phyloP scores from a whole-genome alignment of 1,284 basidiomycete genomes.

The Marasmius sp. region DNA sequence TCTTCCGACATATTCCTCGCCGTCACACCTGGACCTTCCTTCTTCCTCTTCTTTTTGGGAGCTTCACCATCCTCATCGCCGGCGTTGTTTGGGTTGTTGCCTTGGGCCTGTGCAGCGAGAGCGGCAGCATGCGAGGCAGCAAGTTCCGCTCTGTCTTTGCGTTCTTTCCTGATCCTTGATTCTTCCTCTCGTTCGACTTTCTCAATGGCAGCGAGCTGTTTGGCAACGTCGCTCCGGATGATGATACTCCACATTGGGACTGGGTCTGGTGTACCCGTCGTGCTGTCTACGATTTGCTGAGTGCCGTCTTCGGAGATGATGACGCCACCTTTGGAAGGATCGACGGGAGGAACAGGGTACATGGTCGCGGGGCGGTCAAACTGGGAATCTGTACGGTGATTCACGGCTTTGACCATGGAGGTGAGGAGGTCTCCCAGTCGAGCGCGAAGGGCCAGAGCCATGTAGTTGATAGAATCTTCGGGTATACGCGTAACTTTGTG shows the following conservation, averaged over 20 bases:
- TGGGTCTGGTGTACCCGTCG: background rate
- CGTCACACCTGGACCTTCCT: slow-evolving; percentile 79
- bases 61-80: slow-evolving; percentile 44
- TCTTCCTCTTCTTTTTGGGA: slow-evolving; percentile 80
- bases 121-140: slow-evolving; percentile 63
- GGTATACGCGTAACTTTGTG: slow-evolving; percentile 67
- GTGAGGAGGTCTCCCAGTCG: slow-evolving; percentile 73
- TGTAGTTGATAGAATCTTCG: slow-evolving; percentile 73
- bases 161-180: slow-evolving; percentile 64
- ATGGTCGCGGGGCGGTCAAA: slow-evolving; percentile 66
- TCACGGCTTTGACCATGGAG: slow-evolving; percentile 68
- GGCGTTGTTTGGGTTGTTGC: slow-evolving; percentile 22
- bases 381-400: slow-evolving; percentile 71
- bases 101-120: slow-evolving; percentile 55
- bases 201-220: slow-evolving; percentile 73
- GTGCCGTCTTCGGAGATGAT: slow-evolving; percentile 41
- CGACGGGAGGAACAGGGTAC: slow-evolving; percentile 31
- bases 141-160: slow-evolving; percentile 72
- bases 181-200: slow-evolving; percentile 81
- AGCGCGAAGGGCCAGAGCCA: slow-evolving; percentile 76
- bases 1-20: slow-evolving; percentile 87
- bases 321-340: background rate
- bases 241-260: slow-evolving; percentile 77
- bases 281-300: background rate
- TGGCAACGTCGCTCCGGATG: slow-evolving; percentile 71